These are phyloP conservation scores for Chlamydomonas sp. DNA, from an alignment of 139 green algal genomes.

Conservation along the genomic window DNA sequence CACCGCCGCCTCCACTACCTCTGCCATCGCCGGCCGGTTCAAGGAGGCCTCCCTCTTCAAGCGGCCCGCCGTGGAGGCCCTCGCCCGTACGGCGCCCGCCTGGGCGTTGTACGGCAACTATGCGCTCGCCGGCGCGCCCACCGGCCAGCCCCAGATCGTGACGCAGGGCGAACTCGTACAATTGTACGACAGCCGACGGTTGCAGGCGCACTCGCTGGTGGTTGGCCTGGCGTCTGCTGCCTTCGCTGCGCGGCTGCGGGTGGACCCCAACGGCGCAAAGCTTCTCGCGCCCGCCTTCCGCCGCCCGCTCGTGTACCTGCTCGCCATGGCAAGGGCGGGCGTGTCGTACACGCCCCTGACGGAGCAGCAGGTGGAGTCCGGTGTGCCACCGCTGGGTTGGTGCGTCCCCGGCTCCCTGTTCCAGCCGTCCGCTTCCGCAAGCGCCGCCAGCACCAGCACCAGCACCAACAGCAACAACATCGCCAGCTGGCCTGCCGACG, in stretches of 20 bases:
- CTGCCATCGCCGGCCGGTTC: background rate
- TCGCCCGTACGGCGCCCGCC: background rate
- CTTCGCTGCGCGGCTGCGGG: background rate
- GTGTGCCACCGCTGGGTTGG: background rate
- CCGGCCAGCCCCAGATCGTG: background rate
- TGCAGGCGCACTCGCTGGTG: conserved; percentile 23
- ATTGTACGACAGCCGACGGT: background rate
- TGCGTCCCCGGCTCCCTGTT: background rate
- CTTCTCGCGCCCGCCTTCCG: conserved; percentile 14
- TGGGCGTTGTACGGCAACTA: conserved; percentile 29
- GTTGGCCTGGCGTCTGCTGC: conserved; percentile 5
- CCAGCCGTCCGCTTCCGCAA: background rate
- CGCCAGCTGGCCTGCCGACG: background rate
- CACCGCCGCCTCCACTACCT: background rate
- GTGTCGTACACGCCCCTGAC: conserved; percentile 3
- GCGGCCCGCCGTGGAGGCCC: background rate
- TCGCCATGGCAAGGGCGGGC: background rate
- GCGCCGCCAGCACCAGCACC: background rate
- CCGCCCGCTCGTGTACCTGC: conserved; percentile 4
- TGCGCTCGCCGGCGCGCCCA: background rate
- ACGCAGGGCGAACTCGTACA: background rate
- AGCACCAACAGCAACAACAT: background rate
- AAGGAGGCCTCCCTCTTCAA: conserved; percentile 16
- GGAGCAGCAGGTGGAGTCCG: background rate
- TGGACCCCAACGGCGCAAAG: too few species aligned